Percentiles rank a stretch among this genome's conserved stretches.
Evolutionary conservation across 495 filamentous ascomycete genomes (phyloP).

Genomic region (Bryoglossum gracile): DNA sequence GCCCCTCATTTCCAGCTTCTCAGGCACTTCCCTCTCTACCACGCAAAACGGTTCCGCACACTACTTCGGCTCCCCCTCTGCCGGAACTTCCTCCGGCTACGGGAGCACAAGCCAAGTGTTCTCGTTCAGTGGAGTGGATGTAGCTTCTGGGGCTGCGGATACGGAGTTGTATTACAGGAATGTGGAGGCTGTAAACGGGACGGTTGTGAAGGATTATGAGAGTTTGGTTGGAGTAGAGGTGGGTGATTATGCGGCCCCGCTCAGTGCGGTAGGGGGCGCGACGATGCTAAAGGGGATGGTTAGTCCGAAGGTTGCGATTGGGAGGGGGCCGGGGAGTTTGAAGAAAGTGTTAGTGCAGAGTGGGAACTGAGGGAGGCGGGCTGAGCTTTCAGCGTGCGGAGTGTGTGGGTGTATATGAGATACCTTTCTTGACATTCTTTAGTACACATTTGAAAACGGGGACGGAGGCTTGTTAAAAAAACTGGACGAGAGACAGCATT

Average conservation of each 20-base stretch:
- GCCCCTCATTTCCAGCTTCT: slow-evolving; percentile 28
- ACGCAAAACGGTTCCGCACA: slow-evolving; percentile 48
- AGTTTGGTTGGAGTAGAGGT: slow-evolving; percentile 16
- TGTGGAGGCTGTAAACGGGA: slow-evolving; percentile 46
- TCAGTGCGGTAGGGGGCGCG: background rate
- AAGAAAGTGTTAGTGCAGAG: slow-evolving; percentile 18
- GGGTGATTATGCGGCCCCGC: slow-evolving; percentile 1
- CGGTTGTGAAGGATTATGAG: slow-evolving; percentile 32
- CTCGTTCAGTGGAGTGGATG: slow-evolving; percentile 40
- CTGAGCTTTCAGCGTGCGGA: too few species aligned
- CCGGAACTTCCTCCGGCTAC: slow-evolving; percentile 38
- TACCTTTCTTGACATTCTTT: slow-evolving; percentile 11
- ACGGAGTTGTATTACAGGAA: slow-evolving; percentile 40
- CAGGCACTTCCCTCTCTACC: slow-evolving; percentile 41
- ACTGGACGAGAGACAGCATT: too few species aligned
- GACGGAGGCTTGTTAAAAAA: too few species aligned
- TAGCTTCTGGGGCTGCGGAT: slow-evolving; percentile 19
- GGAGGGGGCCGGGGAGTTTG: slow-evolving; percentile 18
- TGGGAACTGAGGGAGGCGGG: background rate
- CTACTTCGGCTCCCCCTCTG: slow-evolving; percentile 41
- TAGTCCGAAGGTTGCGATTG: slow-evolving; percentile 24
- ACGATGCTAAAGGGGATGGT: background rate
- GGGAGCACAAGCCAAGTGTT: slow-evolving; percentile 52
- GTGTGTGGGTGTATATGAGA: background rate
- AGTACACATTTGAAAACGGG: too few species aligned